Base-by-base conservation (phyloP, 2,329 filamentous ascomycete genomes). In the Sphaerulina populicola region DNA sequence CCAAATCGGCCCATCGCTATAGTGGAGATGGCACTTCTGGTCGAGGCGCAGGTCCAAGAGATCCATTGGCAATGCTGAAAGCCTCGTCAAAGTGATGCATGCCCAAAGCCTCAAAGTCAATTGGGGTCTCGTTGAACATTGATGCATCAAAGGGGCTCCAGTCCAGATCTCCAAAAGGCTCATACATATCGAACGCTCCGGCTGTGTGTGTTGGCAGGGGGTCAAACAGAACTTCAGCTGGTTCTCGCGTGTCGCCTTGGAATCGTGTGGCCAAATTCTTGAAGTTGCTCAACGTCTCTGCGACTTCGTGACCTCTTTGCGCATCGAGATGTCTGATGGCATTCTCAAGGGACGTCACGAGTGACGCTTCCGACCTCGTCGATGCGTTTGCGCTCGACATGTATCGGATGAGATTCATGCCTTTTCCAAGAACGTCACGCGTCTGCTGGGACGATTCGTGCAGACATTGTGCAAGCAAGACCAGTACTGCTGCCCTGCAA, bases 401-500 rank as follows among this genome's bases (percentile, higher is more conserved):
- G 39, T 63, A 59, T 18, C 59, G 55, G 15, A 68, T 68, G 54
- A 66, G 60, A 8, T 57, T 53, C 41, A 68, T 49, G 0, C 66
- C 66, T 12, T 57, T 52, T 2, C 52, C 57, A 10, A 68, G 53
- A 6, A 55, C 30, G 9, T 56, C 54, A 1, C 57, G 56, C 14
- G 59, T 59, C 6, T 60, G 46, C 27, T 62, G 60, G 0, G 64
- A 63, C 21, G 31, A 56, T 47, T 43, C 48, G 55, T 51, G 64
- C 4, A 68, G 60, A 1, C 64, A 62, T 37, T 66, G 59, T 11
- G 67, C 66, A n/a, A 69, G 64, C 8, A 69, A 49, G 0, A 67
- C 67, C 2, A 69, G 53, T 6, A 69, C 50, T 2, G 67, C 60
- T 3, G 66, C 66, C 10, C 67, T 61, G 44, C 67, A 69, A 2